phyloP scores from a whole-genome alignment of 2,329 filamentous ascomycete genomes.

The Bipolaris victoriae region DNA sequence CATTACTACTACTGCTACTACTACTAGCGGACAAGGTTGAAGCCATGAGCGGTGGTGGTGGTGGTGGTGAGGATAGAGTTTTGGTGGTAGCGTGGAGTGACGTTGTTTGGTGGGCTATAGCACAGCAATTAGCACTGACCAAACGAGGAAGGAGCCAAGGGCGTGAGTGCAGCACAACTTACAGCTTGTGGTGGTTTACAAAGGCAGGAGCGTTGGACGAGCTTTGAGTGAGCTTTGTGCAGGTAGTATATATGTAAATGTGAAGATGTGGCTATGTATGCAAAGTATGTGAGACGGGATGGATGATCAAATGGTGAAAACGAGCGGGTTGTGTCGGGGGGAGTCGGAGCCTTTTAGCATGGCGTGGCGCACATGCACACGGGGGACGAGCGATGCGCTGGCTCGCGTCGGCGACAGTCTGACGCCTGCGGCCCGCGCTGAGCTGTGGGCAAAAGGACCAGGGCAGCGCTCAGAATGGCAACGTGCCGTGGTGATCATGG shows the following conservation, averaged over 20 bases:
- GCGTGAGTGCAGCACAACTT: conserved; percentile 25
- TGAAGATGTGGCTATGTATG: too few species aligned
- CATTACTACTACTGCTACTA: conserved; percentile 25
- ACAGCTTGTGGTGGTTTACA: conserved; percentile 17
- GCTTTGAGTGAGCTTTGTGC: conserved; percentile 16
- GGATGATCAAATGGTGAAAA: conserved; percentile 39
- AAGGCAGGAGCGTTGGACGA: conserved; percentile 16
- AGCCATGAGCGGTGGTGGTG: conserved; percentile 32
- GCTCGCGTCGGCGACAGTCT: conserved; percentile 41
- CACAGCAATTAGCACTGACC: background rate
- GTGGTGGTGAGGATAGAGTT: conserved; percentile 1
- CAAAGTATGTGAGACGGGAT: conserved; percentile 5
- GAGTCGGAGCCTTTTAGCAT: conserved; percentile 31
- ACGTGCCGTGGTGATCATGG: conserved; percentile 33
- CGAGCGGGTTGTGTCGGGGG: conserved; percentile 24
- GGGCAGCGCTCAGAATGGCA: conserved; percentile 35
- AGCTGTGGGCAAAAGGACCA: conserved; percentile 30
- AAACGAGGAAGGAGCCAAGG: background rate
- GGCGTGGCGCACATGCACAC: background rate
- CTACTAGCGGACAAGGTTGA: conserved; percentile 30
- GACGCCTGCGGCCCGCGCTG: conserved; percentile 33
- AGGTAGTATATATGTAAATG: too few species aligned
- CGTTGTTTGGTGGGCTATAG: conserved; percentile 14
- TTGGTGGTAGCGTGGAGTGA: background rate
- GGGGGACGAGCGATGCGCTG: conserved; percentile 38